Evolutionary conservation across 192 early-diverging fungal species (phyloP), one percentile per base, ranked within the genome.

Genomic region (Coemansia asiatica): DNA sequence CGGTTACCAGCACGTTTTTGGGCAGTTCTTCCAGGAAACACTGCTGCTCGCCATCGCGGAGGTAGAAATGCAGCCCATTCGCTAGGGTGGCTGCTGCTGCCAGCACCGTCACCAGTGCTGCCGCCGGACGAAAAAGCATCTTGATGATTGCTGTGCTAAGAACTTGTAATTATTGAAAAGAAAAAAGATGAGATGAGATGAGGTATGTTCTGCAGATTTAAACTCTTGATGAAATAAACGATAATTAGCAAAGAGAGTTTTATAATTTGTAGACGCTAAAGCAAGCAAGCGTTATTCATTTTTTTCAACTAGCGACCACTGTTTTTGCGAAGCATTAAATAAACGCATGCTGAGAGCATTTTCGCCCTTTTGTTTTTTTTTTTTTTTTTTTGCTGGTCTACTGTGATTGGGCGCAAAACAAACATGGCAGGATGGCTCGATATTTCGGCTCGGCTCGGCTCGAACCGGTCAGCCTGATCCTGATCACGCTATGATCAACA

Each of bases 21-120:
- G 96, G 94, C 27, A 98, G 83, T 65, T 98, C 95, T 72, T 98
- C 96, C 13, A 93, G 83, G 64, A 98, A 98, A 81, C 96, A 98
- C 69, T 92, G 88, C 72, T 90, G 87, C 63, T 95, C 91, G 49
- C 75, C 79, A 51, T 92, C 92, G 61, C 93, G 94, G 18, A 97
- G 86, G 67, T 95, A 97, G 69, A 98, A 97, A 75, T 97, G 91
- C 60, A 98, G 85, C 13, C 88, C 90, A 56, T 63, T 75, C 50
- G 57, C 56, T 9, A 75, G 55, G 56, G 61, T 71, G 50, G 73
- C 51, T 21, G 48, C 36, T n/a, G 53, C 21, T 8, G 68, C 31
- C 40, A 83, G 56, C 18, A 77, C 35, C 21, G 72, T 66, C 22
- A 73, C 31, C 9, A 74, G 49, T 21, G 66, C 35, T 46, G 61